Base-by-base conservation (phyloP, 129 eudicot genomes). In the Dittrichia graveolens region DNA sequence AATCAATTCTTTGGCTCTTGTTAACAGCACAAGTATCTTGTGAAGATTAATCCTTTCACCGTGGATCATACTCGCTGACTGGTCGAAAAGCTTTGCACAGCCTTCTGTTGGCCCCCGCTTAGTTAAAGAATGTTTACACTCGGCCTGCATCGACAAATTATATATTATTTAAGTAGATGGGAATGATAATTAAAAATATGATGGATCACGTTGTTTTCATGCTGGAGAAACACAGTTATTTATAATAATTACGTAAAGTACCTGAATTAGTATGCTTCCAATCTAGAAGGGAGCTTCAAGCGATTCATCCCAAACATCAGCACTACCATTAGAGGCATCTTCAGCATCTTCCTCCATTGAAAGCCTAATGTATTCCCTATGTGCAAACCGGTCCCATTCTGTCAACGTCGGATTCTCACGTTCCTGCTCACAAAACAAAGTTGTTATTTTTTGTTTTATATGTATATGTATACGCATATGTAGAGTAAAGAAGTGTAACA, bases 361-460 rank as follows among this genome's bases (percentile, higher is more conserved):
- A 67, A 87, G 89, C 84, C 92, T 81, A 50, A 87, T 87, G 75
- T 87, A 92, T 69, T 92, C 98, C 76, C 98, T 78, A 73, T 89
- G 98, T 3, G 98, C 98, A 80, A 92, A 92, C 10, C 98, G 91
- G 67, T 92, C 98, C 98, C 98, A 92, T 63, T 92, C 98, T 7
- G 96, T 92, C 86, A 86, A 85, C 53, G 84, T 83, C 10, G 98
- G 98, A 69, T 92, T 92, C 85, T 92, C 98, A 6, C 98, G 95
- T 86, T 92, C 98, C 98, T 92, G 85, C 53, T 45, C 47, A 64
- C 38, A 57, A 56, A 67, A 15, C 40, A 42, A 35, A 14, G 38
- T 50, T 42, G 8, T 56, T n/a, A 58, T 34, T 18, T 24, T 35
- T 15, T 55, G 12, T 34, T 58, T 42, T 55, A 16, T 15, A 10